Conservation (phyloP, 495 filamentous ascomycete genomes). For the Penicillium parvum region DNA sequence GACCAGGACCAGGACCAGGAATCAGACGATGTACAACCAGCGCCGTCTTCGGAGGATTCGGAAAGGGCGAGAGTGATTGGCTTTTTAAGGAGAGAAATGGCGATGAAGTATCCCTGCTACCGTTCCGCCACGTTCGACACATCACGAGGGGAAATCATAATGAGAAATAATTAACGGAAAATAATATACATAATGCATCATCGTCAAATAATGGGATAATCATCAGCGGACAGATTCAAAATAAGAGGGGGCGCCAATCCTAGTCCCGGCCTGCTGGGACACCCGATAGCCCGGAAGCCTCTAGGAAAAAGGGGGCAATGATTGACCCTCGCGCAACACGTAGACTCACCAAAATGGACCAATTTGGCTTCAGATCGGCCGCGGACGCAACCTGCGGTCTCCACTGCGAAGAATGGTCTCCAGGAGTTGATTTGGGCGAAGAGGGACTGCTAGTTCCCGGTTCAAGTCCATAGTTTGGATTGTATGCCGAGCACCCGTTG, state of each 20-base stretch:
- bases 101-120: constrained; percentile 5
- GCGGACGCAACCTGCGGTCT: constrained; percentile 12
- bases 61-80: constrained; percentile 14
- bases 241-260: constrained; percentile 11
- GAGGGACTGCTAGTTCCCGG: constrained; percentile 2
- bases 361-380: constrained; percentile 14
- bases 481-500: constrained; percentile 19
- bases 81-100: constrained; percentile 1
- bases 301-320: constrained; percentile 15
- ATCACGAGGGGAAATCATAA: constrained; percentile 19
- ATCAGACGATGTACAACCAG: too few species aligned
- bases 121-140: constrained; percentile 27
- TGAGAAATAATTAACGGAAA: too few species aligned
- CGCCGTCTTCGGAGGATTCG: constrained; percentile 6
- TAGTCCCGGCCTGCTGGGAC: constrained; percentile 8
- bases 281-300: constrained; percentile 9
- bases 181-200: too few species aligned
- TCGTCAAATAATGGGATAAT: too few species aligned
- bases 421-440: constrained; percentile 1
- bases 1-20: too few species aligned
- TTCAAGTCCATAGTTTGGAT: constrained; percentile 1
- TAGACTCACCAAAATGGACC: constrained; percentile 11
- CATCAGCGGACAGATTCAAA: constrained; percentile 15
- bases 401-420: constrained; percentile 14
- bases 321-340: constrained; percentile 14